Evolutionary conservation across 352 stramenopile species (phyloP).

Genomic region (Globisporangium lucens): DNA sequence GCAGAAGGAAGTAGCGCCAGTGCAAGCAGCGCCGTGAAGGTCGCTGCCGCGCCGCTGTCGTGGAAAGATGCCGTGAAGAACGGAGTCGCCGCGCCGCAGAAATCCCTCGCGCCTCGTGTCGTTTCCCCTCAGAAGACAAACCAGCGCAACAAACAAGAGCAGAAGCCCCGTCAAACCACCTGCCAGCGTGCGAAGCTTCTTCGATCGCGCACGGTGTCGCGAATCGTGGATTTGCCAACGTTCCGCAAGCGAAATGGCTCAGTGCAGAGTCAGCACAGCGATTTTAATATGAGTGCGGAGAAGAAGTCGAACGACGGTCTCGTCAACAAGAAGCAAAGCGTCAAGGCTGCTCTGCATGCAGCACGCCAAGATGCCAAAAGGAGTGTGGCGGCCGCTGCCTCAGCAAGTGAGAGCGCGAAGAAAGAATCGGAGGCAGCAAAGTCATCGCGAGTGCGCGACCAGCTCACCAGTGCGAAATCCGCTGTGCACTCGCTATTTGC

Average conservation of each 20-base stretch:
- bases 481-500: conserved; percentile 1
- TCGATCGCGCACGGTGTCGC: conserved; percentile 32
- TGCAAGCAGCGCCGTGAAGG: not conserved
- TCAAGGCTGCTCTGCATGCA: not conserved
- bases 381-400: not conserved
- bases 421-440: conserved; percentile 1
- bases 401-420: not conserved
- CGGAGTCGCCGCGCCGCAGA: conserved; percentile 17
- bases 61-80: conserved; percentile 41
- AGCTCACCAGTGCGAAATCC: not conserved
- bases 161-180: conserved; percentile 11
- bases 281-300: conserved; percentile 7
- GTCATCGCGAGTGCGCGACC: not conserved
- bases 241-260: conserved; percentile 30
- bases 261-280: conserved; percentile 10
- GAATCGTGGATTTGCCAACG: conserved; percentile 29
- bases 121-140: conserved; percentile 9
- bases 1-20: not conserved
- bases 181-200: conserved; percentile 28
- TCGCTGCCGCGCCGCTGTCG: conserved; percentile 20
- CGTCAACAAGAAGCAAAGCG: not conserved
- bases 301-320: conserved; percentile 12
- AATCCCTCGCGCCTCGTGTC: conserved; percentile 5
- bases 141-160: conserved; percentile 8
- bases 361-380: conserved; percentile 4